These are phyloP conservation scores for Talaromyces pinophilus DNA, from an alignment of 2,329 filamentous ascomycete species.

Conservation along the genomic window DNA sequence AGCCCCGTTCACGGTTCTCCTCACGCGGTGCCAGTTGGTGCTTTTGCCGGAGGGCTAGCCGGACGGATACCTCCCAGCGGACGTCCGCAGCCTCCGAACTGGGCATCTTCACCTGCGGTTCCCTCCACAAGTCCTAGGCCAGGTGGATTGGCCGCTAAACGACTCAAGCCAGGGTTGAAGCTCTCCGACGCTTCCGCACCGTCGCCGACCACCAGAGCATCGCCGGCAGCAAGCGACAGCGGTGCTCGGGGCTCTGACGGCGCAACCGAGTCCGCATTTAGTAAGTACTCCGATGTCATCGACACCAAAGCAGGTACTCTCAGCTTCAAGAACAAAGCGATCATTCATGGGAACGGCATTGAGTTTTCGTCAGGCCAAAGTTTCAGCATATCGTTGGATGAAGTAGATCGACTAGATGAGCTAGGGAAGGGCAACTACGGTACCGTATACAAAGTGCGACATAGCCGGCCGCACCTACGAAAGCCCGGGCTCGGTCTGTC, in stretches of 20 bases:
- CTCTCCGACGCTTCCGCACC: conserved; percentile 51
- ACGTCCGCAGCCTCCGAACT: conserved; percentile 38
- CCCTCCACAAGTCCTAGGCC: conserved; percentile 47
- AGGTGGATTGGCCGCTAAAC: conserved; percentile 50
- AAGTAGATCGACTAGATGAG: conserved; percentile 90
- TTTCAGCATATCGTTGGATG: conserved; percentile 92
- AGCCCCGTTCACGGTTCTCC: conserved; percentile 16
- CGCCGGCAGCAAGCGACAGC: conserved; percentile 27
- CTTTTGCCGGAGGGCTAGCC: conserved; percentile 35
- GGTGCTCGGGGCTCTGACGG: conserved; percentile 24
- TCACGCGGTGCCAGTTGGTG: conserved; percentile 27
- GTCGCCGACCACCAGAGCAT: conserved; percentile 51
- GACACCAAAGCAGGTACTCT: conserved; percentile 89
- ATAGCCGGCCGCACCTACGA: conserved; percentile 69
- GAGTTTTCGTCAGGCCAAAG: conserved; percentile 87
- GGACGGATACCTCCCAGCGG: conserved; percentile 32
- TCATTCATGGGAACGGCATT: conserved; percentile 84
- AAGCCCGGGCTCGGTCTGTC: conserved; percentile 61
- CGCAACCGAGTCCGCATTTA: conserved; percentile 54
- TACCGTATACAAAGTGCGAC: conserved; percentile 93
- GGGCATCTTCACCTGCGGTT: conserved; percentile 34
- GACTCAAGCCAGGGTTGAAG: conserved; percentile 51
- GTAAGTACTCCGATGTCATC: conserved; percentile 77
- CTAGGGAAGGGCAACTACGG: conserved; percentile 98
- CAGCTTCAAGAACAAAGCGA: conserved; percentile 89